Evolutionary conservation across 2,329 filamentous ascomycete genomes (phyloP).

Genomic region (Nigrospora oryzae): DNA sequence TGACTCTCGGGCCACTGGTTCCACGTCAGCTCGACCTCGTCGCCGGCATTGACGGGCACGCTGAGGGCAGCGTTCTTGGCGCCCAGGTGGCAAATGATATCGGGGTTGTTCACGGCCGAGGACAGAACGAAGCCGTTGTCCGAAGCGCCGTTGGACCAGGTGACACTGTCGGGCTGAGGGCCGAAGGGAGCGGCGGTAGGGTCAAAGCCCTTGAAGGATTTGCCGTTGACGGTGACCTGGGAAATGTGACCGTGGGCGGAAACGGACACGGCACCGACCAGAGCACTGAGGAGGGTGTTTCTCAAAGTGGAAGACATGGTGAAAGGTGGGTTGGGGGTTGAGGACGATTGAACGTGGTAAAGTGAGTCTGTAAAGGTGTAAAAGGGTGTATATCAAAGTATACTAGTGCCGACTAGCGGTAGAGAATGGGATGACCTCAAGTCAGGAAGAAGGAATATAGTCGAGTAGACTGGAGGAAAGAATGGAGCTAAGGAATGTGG

Average conservation of each 20-base stretch:
- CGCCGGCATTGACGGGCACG: slow-evolving; percentile 33
- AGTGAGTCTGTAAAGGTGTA: not conserved
- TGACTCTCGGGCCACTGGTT: slow-evolving; percentile 40
- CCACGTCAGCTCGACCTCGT: slow-evolving; percentile 37
- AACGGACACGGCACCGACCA: slow-evolving; percentile 12
- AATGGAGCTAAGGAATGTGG: not conserved
- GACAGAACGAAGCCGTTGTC: slow-evolving; percentile 39
- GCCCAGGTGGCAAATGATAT: slow-evolving; percentile 41
- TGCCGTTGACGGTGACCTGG: slow-evolving; percentile 13
- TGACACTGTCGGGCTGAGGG: slow-evolving; percentile 4
- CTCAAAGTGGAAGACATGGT: slow-evolving; percentile 3
- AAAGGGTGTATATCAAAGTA: not conserved
- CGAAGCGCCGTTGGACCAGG: not conserved
- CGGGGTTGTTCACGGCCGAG: slow-evolving; percentile 26
- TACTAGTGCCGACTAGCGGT: not conserved
- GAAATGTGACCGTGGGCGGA: slow-evolving; percentile 22
- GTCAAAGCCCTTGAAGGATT: slow-evolving; percentile 7
- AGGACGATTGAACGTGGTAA: not conserved
- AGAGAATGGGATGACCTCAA: not conserved
- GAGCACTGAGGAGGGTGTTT: not conserved
- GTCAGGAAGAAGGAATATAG: not conserved
- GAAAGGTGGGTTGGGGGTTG: too few relatives aligned
- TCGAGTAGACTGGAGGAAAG: not conserved
- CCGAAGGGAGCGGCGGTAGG: slow-evolving; percentile 9
- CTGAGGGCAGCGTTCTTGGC: slow-evolving; percentile 29